Percentiles rank a stretch among this genome's conserved stretches.
Evolutionary conservation across 768 basidiomycete genomes (phyloP).

Genomic region (Leccinum subtestaceum): DNA sequence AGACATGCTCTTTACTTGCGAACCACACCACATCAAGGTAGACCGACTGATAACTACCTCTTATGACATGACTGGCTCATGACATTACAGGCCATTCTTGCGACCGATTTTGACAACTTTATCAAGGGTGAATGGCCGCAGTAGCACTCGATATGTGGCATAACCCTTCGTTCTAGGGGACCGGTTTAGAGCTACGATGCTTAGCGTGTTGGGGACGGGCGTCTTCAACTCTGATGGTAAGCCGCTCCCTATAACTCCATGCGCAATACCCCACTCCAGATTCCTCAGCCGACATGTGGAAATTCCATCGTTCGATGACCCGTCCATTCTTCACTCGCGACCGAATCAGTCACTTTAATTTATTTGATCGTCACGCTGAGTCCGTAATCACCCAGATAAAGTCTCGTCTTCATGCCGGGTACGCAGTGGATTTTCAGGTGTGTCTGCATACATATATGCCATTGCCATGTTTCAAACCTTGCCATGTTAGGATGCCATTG

Average conservation of each 20-base stretch:
- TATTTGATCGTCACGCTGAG: constrained; percentile 57
- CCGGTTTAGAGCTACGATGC: constrained; percentile 43
- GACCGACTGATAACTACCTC: neutral
- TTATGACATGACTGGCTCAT: neutral
- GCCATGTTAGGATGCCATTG: constrained; percentile 47
- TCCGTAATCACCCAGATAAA: constrained; percentile 43
- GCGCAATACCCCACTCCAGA: constrained; percentile 12
- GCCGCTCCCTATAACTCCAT: constrained; percentile 1
- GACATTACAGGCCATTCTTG: constrained; percentile 38
- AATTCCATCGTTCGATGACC: constrained; percentile 63
- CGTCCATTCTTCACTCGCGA: constrained; percentile 65
- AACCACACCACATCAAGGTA: constrained; percentile 54
- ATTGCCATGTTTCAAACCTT: neutral
- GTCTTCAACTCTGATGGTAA: constrained; percentile 69
- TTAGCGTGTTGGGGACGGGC: constrained; percentile 55
- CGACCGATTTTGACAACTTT: constrained; percentile 58
- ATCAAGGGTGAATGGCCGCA: constrained; percentile 44
- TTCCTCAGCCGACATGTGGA: constrained; percentile 46
- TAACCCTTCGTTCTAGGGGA: constrained; percentile 13
- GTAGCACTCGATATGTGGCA: neutral
- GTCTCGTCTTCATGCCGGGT: constrained; percentile 45
- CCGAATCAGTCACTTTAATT: constrained; percentile 55
- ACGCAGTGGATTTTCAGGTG: constrained; percentile 60
- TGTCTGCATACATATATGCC: neutral
- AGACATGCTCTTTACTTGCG: constrained; percentile 45